Conservation (phyloP, 169 alveolate genomes). For the Babesia ovata region DNA sequence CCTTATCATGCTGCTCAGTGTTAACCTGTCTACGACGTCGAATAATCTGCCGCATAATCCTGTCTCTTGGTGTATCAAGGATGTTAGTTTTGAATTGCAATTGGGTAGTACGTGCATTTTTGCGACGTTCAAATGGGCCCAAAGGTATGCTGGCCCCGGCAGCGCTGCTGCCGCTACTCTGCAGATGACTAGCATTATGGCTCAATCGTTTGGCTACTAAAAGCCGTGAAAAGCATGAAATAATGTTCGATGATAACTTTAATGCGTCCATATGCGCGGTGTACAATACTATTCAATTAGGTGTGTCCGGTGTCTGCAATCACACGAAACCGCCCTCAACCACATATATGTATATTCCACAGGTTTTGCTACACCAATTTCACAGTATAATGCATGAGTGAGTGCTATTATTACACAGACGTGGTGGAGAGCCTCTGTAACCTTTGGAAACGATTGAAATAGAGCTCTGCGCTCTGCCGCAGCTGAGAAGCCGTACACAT, state of each 20-base stretch:
- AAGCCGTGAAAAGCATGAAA: not conserved
- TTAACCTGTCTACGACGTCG: constrained; percentile 12
- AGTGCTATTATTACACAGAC: no score
- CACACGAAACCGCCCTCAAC: no score
- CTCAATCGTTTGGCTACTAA: not conserved
- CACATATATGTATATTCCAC: no score
- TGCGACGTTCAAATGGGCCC: not conserved
- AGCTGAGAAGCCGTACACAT: no score
- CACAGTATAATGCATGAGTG: no score
- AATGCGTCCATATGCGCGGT: not conserved
- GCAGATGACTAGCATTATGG: not conserved
- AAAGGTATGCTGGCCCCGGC: constrained; percentile 11
- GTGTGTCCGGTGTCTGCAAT: no score
- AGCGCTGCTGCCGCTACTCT: not conserved
- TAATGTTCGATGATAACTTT: not conserved
- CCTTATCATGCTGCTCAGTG: not conserved
- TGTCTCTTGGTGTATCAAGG: constrained; percentile 21
- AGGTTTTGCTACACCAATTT: no score
- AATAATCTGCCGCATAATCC: constrained; percentile 21
- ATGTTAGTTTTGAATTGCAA: not conserved
- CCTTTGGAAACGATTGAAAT: no score
- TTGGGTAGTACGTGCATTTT: not conserved
- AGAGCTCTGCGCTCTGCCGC: no score
- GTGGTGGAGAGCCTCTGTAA: no score
- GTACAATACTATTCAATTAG: no score